phyloP scores from a whole-genome alignment of 78 protist species.

The Polysphondylium violaceum region DNA sequence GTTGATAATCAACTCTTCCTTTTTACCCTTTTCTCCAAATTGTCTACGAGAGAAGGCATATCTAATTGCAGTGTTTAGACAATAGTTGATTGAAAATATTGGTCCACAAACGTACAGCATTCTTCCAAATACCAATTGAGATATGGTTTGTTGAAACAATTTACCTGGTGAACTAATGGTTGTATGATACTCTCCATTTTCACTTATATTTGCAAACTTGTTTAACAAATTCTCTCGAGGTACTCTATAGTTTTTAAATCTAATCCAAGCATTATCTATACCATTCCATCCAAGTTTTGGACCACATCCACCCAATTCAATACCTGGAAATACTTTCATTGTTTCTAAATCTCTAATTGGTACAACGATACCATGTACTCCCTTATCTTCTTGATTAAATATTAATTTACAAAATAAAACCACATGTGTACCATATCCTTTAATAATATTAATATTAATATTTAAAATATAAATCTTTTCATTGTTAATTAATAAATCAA shows the following conservation, averaged over 20 bases:
- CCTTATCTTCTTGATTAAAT: slow-evolving; percentile 50
- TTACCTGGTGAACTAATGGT: slow-evolving; percentile 52
- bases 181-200: slow-evolving; percentile 42
- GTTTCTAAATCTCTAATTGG: slow-evolving; percentile 40
- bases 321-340: slow-evolving; percentile 5
- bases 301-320: slow-evolving; percentile 68
- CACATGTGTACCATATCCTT: slow-evolving; percentile 65
- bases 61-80: slow-evolving; percentile 24
- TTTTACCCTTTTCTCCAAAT: slow-evolving; percentile 60
- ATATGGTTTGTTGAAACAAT: slow-evolving; percentile 52
- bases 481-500: background rate
- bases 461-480: background rate
- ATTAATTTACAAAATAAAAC: slow-evolving; percentile 47
- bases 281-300: slow-evolving; percentile 77
- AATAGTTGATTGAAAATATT: background rate
- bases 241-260: slow-evolving; percentile 77
- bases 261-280: slow-evolving; percentile 73
- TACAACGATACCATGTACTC: slow-evolving; percentile 61
- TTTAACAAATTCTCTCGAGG: slow-evolving; percentile 86
- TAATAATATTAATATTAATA: background rate
- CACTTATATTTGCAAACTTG: slow-evolving; percentile 61
- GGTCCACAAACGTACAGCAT: slow-evolving; percentile 63
- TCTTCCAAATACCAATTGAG: slow-evolving; percentile 77
- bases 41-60: slow-evolving; percentile 59
- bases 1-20: slow-evolving; percentile 44